Base-by-base conservation (phyloP, 192 early-diverging fungal genomes). In the Spizellomyces sp. region DNA sequence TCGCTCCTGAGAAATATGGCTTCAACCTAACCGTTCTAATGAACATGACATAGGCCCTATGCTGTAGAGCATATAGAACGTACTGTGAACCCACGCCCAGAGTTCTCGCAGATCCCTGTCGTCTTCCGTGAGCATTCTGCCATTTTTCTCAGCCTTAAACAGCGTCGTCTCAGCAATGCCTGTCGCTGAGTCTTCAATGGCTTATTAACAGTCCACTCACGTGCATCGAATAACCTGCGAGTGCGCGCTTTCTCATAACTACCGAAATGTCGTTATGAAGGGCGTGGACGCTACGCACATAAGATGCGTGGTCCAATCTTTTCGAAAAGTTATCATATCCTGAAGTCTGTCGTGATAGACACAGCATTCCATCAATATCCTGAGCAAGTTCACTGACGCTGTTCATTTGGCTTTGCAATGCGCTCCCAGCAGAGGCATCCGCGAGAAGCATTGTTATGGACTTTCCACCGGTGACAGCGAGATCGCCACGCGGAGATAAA, bases 141-240 rank as follows among this genome's bases (percentile, higher is more conserved):
- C 10, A 75, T 76, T 73, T 10, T 50, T 46, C 19, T 71, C 9
- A 2, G 69, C 58, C 58, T 14, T 62, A 22, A 10, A 62, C 17
- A 9, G 10, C 10, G 48, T 67, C 14, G 21, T 12, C 10, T 65
- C 12, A 15, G 36, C 63, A 27, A 48, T 36, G 27, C 27, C 27
- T 36, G 27, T 36, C 27, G 27, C 27, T 3, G 27, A 36, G 27
- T 36, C 27, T 36, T 36, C 27, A 36, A 3, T 36, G 27, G 27
- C 27, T 36, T 36, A 36, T 36, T 36, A 36, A 36, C 27, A 36
- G 27, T 36, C 27, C 27, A 65, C 42, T 14, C 12, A 90, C 93
- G 67, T 91, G 83, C 81, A 93, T 85, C 8, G 85, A 88, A 78
- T 98, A 98, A 8, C 94, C 93, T 8, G 77, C 76, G 59, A 78